Evolutionary conservation across 108 stramenopile genomes (phyloP).

Genomic region (Nannochloropsis salina): DNA sequence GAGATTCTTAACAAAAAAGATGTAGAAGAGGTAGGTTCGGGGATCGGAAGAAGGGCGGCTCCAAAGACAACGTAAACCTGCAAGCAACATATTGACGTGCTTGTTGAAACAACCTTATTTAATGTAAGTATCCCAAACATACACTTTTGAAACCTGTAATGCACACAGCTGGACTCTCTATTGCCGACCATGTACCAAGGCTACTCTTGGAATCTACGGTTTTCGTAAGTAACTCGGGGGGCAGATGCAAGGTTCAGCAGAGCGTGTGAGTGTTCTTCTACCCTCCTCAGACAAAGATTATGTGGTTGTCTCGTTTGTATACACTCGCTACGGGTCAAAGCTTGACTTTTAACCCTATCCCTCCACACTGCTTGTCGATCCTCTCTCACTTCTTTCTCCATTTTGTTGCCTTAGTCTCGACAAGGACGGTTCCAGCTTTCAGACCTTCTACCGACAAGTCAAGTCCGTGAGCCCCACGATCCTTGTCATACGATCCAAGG

Average conservation of each 20-base stretch:
- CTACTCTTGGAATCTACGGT: not conserved
- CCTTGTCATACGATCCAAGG: not conserved
- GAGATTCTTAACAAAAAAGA: not conserved
- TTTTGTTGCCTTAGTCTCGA: not conserved
- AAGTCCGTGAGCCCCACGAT: conserved; percentile 17
- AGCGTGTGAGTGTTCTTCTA: too few species aligned
- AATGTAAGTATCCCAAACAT: too few species aligned
- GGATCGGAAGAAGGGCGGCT: too few species aligned
- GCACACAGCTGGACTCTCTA: not conserved
- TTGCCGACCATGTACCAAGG: not conserved
- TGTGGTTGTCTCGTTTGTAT: too few species aligned
- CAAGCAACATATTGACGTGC: too few species aligned
- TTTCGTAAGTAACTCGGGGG: not conserved
- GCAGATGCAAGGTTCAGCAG: not conserved
- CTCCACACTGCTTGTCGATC: not conserved
- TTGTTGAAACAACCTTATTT: too few species aligned
- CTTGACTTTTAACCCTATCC: not conserved
- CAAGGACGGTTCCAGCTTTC: not conserved
- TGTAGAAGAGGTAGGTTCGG: not conserved
- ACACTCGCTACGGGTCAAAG: not conserved
- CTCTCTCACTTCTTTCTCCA: not conserved
- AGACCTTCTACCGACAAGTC: not conserved
- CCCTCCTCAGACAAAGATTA: too few species aligned
- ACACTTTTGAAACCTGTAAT: too few species aligned
- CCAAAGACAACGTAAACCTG: too few species aligned